Evolutionary conservation across 176 grass and related monocot species (phyloP).

Genomic region (Triticum timopheevii): DNA sequence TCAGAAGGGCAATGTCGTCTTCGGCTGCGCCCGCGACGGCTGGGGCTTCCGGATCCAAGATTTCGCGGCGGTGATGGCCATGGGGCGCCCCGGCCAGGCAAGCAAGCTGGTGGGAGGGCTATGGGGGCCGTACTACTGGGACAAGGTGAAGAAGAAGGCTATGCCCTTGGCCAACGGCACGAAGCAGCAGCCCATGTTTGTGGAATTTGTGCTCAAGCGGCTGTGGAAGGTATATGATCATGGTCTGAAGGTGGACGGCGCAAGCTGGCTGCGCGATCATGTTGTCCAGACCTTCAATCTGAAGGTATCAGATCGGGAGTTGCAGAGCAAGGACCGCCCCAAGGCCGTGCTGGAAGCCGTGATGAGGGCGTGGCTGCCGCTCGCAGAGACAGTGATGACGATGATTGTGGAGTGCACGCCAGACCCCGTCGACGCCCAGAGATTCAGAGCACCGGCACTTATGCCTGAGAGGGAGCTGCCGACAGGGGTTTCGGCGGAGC

Average conservation of each 20-base stretch:
- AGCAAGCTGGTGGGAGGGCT: slow-evolving; percentile 54
- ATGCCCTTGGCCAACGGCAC: slow-evolving; percentile 38
- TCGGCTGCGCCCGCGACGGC: slow-evolving; percentile 79
- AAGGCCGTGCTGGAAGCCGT: slow-evolving; percentile 66
- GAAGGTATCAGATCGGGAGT: slow-evolving; percentile 48
- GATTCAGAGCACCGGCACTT: slow-evolving; percentile 49
- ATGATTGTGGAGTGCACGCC: slow-evolving; percentile 85
- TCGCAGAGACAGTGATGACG: slow-evolving; percentile 70
- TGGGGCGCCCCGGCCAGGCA: background rate
- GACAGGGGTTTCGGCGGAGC: slow-evolving; percentile 15
- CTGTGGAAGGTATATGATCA: slow-evolving; percentile 65
- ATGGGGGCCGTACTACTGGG: slow-evolving; percentile 71
- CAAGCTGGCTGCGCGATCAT: background rate
- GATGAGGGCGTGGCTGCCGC: slow-evolving; percentile 75
- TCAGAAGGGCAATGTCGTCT: slow-evolving; percentile 85
- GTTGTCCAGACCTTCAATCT: slow-evolving; percentile 21
- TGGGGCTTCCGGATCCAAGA: slow-evolving; percentile 87
- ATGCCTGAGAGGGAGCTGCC: slow-evolving; percentile 67
- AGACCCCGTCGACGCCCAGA: slow-evolving; percentile 64
- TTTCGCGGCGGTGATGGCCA: slow-evolving; percentile 62
- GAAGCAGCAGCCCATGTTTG: slow-evolving; percentile 84
- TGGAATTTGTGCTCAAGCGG: slow-evolving; percentile 68
- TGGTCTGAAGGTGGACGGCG: slow-evolving; percentile 41
- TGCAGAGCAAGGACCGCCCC: slow-evolving; percentile 64
- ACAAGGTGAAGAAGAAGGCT: slow-evolving; percentile 68